Percentiles rank a stretch among this genome's conserved stretches.
Conservation (phyloP, 1,284 basidiomycete species). For the Moesziomyces globuligerus region DNA sequence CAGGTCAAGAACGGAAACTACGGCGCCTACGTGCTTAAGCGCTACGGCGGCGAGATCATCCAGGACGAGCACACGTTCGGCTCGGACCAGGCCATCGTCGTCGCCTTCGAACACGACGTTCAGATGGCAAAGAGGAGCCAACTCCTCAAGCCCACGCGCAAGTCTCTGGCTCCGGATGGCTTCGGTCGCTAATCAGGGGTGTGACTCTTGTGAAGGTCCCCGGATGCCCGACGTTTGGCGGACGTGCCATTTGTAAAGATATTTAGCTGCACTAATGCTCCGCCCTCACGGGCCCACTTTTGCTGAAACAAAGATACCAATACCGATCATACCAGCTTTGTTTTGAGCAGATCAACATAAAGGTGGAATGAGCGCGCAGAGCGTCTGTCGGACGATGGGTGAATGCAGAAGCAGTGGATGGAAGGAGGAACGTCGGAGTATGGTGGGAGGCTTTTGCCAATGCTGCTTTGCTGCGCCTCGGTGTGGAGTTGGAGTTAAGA, state of each 20-base stretch:
- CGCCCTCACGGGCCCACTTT: not conserved
- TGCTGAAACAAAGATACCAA: conserved; percentile 5
- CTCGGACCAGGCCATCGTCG: conserved; percentile 92
- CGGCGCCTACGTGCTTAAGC: conserved; percentile 95
- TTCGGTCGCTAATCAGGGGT: conserved; percentile 40
- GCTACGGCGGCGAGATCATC: conserved; percentile 67
- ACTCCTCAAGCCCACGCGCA: conserved; percentile 84
- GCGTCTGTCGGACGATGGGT: not conserved
- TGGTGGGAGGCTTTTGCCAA: no score
- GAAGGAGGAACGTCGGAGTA: no score
- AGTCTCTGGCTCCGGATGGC: conserved; percentile 69
- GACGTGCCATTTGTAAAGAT: conserved; percentile 12
- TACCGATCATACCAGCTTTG: not conserved
- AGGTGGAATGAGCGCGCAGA: no score
- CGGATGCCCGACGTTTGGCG: not conserved
- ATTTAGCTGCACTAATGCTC: conserved; percentile 13
- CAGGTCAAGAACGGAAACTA: conserved; percentile 90
- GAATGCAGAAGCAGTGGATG: not conserved
- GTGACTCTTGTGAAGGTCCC: no score
- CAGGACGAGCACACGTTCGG: conserved; percentile 68
- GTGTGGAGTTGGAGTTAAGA: no score
- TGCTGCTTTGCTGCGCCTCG: no score
- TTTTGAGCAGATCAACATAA: no score
- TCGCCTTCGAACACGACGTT: conserved; percentile 93
- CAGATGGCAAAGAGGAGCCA: conserved; percentile 92